Base-by-base conservation (phyloP, 257 asterid genomes). In the Apocynum venetum region DNA sequence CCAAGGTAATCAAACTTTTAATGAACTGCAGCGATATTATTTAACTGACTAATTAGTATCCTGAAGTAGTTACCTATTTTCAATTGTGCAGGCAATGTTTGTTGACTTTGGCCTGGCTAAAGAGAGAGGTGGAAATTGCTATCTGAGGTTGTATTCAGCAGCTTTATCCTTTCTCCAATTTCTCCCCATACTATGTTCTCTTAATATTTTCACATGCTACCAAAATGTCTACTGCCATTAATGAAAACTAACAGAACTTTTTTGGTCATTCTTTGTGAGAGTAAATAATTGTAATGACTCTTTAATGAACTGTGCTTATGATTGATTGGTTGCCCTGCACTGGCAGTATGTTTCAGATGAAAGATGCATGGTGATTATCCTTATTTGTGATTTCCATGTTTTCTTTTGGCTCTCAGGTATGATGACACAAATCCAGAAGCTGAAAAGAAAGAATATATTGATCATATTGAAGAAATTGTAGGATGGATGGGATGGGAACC, bases 401-500 rank as follows among this genome's bases (percentile, higher is more conserved):
- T 31, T 38, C 44, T 48, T 2, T 64, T 77, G 72, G 60, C 73
- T 77, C 38, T n/a, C 53, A 96, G 98, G 84, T 96, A 78, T 79
- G 99, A 96, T 84, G 98, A 96, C 79, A 96, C 99, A 78, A 96
- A 96, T 77, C 98, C 98, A 20, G 98, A 95, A 86, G 99, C 99
- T 79, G 99, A 93, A 80, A 95, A 93, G 85, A 89, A 89, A 77
- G 99, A 95, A 85, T 95, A 95, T 73, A 95, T 95, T 4, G 91
- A 95, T 83, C 98, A 93, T 75, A 95, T 93, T 60, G 85, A 88
- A 87, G 98, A 95, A 84, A 93, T 95, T 83, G 99, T 93, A 55
- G 78, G 92, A 57, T 93, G 99, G 99, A 93, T 93, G 97, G 99
- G 99, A 76, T 95, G 99, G 99, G 87, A 91, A 83, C 97, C 99